Percentiles rank a stretch among this genome's conserved stretches.
Evolutionary conservation across 2,329 filamentous ascomycete species (phyloP).

Genomic region (Aspergillus quadricinctus): DNA sequence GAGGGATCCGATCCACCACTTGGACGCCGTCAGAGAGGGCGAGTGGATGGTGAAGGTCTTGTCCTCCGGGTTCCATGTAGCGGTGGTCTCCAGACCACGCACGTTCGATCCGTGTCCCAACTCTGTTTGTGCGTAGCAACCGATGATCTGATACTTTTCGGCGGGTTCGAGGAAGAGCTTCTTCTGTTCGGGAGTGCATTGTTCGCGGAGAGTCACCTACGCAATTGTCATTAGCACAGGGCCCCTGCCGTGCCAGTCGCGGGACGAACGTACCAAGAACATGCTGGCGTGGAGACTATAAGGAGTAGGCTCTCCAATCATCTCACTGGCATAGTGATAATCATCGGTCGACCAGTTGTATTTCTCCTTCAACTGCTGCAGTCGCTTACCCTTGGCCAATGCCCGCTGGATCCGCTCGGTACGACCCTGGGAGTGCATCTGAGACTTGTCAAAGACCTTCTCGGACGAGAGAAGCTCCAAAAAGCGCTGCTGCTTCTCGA

Average conservation of each 20-base stretch:
- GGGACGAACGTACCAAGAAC: constrained; percentile 52
- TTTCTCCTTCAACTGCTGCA: constrained; percentile 62
- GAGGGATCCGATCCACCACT: constrained; percentile 82
- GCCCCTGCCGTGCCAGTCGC: not conserved
- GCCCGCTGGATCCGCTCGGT: constrained; percentile 65
- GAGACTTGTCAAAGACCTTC: constrained; percentile 70
- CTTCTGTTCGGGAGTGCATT: constrained; percentile 69
- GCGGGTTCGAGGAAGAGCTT: constrained; percentile 67
- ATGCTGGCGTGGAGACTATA: constrained; percentile 69
- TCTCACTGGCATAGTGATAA: constrained; percentile 59
- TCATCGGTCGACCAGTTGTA: constrained; percentile 66
- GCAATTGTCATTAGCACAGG: constrained; percentile 10
- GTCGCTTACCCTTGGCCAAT: constrained; percentile 64
- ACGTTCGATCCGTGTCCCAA: constrained; percentile 76
- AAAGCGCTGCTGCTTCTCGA: constrained; percentile 58
- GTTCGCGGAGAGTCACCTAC: constrained; percentile 66
- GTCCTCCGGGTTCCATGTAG: constrained; percentile 68
- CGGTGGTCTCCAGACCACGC: constrained; percentile 66
- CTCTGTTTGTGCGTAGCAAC: constrained; percentile 78
- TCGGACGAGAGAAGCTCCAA: constrained; percentile 63
- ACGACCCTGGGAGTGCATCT: constrained; percentile 70
- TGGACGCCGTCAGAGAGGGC: constrained; percentile 68
- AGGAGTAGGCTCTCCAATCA: constrained; percentile 69
- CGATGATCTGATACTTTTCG: constrained; percentile 66
- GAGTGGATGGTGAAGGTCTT: constrained; percentile 73